These are phyloP conservation scores for Apium graveolens DNA, from an alignment of 129 eudicot genomes.

Conservation along the genomic window DNA sequence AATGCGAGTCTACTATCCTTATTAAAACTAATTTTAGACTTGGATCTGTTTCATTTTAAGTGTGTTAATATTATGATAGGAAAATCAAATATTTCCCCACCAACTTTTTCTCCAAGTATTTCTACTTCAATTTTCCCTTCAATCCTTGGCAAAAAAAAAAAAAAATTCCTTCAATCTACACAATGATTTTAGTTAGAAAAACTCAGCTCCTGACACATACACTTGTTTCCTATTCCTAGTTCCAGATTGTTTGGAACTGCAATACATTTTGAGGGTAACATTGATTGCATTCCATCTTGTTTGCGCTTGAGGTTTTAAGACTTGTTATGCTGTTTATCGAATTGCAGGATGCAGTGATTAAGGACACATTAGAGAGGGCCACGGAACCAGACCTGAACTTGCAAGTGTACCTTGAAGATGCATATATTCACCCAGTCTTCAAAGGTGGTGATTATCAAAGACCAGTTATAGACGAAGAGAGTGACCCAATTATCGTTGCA, in stretches of 20 bases:
- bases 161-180: background rate
- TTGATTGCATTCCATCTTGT: background rate
- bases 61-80: background rate
- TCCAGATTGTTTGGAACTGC: background rate
- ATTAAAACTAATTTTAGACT: background rate
- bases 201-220: background rate
- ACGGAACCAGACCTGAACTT: conserved; percentile 78
- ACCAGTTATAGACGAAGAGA: conserved; percentile 48
- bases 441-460: conserved; percentile 41
- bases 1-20: background rate
- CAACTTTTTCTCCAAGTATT: background rate
- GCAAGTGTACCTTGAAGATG: conserved; percentile 67
- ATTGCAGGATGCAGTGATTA: conserved; percentile 75
- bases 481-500: conserved; percentile 46
- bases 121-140: too few species aligned
- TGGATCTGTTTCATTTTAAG: background rate
- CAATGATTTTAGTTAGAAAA: background rate
- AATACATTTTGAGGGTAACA: background rate
- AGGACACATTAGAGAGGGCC: conserved; percentile 82
- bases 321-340: conserved; percentile 4
- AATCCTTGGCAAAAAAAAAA: too few species aligned
- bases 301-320: background rate
- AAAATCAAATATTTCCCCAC: background rate
- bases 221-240: background rate
- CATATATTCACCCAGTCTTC: conserved; percentile 84